A percentile compares a stretch with the other conserved stretches of the same genome.
Conservation (phyloP, 345 rosid species). For the Eucalyptus albens region DNA sequence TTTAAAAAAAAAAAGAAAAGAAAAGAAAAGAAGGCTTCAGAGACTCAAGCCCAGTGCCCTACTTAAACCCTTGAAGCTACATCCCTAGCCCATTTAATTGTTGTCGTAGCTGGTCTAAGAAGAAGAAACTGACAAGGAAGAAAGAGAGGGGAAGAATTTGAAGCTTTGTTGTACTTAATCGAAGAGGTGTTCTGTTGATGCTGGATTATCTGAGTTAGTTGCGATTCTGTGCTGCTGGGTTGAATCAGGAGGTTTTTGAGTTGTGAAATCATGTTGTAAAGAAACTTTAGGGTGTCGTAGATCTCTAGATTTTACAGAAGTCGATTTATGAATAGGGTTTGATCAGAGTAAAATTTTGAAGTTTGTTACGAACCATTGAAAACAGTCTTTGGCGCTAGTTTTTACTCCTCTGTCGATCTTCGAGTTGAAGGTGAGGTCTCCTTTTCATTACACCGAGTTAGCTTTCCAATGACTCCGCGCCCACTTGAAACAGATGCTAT, state of each 20-base stretch:
- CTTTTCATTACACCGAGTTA: accelerated
- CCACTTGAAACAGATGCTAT: neutral
- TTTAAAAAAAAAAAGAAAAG: neutral
- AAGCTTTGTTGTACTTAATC: neutral
- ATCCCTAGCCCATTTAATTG: neutral
- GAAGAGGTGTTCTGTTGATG: neutral
- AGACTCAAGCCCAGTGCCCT: neutral
- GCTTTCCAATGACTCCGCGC: neutral
- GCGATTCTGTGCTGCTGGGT: neutral
- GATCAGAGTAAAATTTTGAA: neutral
- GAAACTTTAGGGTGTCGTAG: neutral
- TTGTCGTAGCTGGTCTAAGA: neutral
- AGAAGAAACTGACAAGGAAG: neutral
- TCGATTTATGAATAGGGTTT: neutral
- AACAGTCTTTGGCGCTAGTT: neutral
- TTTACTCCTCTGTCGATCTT: neutral
- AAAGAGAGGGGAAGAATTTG: neutral
- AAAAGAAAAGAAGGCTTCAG: neutral
- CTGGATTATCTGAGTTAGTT: neutral
- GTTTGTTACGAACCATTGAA: neutral
- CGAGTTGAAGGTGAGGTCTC: neutral
- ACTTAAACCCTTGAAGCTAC: neutral
- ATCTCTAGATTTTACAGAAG: neutral
- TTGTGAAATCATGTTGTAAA: neutral
- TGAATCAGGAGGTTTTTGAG: neutral